phyloP scores from a whole-genome alignment of 1,139 yeast genomes.

The Sugiyamaella novakii region DNA sequence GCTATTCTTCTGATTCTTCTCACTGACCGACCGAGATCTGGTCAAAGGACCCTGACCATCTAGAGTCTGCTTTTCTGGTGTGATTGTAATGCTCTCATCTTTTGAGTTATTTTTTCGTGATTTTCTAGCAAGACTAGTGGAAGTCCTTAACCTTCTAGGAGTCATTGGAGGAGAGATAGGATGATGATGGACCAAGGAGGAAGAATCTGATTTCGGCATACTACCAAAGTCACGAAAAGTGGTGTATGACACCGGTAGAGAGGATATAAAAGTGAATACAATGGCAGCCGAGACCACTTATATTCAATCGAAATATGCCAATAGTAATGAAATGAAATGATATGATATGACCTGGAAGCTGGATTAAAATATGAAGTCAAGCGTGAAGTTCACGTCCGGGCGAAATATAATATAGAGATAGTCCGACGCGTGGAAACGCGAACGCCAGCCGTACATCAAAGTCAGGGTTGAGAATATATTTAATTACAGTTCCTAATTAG shows the following conservation, averaged over 20 bases:
- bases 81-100: background rate
- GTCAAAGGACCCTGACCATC: background rate
- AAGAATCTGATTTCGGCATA: conserved; percentile 9
- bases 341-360: too few relatives aligned
- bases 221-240: background rate
- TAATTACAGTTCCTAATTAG: conserved; percentile 11
- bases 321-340: too few relatives aligned
- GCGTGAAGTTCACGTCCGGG: too few relatives aligned
- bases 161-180: conserved; percentile 21
- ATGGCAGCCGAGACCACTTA: too few relatives aligned
- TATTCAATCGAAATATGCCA: too few relatives aligned
- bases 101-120: too few relatives aligned
- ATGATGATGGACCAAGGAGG: background rate
- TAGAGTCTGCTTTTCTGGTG: background rate
- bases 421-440: conserved; percentile 12
- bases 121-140: too few relatives aligned
- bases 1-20: too few relatives aligned
- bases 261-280: too few relatives aligned
- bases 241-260: too few relatives aligned
- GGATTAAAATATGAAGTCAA: too few relatives aligned
- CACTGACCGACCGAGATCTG: background rate
- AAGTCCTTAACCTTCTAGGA: conserved; percentile 12
- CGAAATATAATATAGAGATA: background rate
- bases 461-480: too few relatives aligned
- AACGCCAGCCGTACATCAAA: conserved; percentile 2